A percentile compares a stretch with the other conserved stretches of the same genome.
Evolutionary conservation across 176 grass and related monocot species (phyloP).

Genomic region (Zoysia pacifica): DNA sequence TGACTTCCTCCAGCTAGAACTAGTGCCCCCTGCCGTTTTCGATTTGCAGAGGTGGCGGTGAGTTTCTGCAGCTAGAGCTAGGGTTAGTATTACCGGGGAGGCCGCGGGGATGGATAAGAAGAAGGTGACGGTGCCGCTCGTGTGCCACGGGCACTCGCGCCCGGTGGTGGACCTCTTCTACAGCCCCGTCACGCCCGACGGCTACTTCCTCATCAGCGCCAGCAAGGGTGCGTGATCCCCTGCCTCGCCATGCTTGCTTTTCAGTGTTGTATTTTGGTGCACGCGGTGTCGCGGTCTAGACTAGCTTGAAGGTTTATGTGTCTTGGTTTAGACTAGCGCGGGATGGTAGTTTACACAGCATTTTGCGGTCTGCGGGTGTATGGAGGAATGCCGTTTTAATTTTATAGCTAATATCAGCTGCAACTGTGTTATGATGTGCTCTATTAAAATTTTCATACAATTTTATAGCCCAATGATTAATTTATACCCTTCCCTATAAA

Average conservation of each 20-base stretch:
- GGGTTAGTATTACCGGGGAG: slow-evolving; percentile 17
- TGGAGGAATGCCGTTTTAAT: background rate
- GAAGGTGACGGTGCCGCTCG: slow-evolving; percentile 79
- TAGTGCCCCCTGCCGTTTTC: background rate
- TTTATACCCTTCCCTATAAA: too few relatives aligned
- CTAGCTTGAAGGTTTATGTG: background rate
- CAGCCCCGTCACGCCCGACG: slow-evolving; percentile 73
- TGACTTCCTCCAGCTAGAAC: background rate
- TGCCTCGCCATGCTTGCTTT: background rate
- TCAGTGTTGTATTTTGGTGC: background rate
- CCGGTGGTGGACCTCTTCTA: slow-evolving; percentile 97
- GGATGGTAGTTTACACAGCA: background rate
- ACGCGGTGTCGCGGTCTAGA: background rate
- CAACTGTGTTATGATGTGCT: background rate
- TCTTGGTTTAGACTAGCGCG: background rate
- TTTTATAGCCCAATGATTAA: too few relatives aligned
- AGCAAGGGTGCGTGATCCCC: slow-evolving; percentile 72
- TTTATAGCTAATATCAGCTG: background rate
- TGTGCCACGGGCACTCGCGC: slow-evolving; percentile 97
- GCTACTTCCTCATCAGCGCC: slow-evolving; percentile 96
- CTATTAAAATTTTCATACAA: too few relatives aligned
- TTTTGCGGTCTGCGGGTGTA: background rate
- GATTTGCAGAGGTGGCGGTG: slow-evolving; percentile 9
- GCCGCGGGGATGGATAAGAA: slow-evolving; percentile 79
- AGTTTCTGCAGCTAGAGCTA: slow-evolving; percentile 16